These are phyloP conservation scores for Ascocoryne sarcoides DNA, from an alignment of 2,329 filamentous ascomycete genomes.

Conservation along the genomic window DNA sequence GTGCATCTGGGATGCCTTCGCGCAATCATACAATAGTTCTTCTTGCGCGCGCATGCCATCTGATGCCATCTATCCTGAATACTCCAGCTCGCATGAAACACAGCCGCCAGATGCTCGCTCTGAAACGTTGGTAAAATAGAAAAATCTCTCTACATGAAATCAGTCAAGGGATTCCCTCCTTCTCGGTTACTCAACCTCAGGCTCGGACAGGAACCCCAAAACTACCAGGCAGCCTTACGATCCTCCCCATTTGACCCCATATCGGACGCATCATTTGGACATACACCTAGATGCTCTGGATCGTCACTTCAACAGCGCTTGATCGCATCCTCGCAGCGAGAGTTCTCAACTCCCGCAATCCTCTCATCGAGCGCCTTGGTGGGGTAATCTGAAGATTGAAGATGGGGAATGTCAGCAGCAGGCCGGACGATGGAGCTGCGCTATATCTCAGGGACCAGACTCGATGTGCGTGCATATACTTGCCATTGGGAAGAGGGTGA, in stretches of 20 bases:
- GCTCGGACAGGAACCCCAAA: background rate
- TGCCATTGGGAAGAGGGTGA: background rate
- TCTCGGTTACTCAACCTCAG: no score
- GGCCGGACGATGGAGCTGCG: slow-evolving; percentile 70
- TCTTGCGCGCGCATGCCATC: no score
- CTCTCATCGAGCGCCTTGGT: slow-evolving; percentile 15
- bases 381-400: slow-evolving; percentile 37
- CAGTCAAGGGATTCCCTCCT: no score
- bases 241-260: slow-evolving; percentile 10
- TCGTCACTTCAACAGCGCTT: slow-evolving; percentile 16
- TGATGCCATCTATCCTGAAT: no score
- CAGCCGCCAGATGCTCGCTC: no score
- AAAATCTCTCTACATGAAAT: no score
- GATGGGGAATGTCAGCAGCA: slow-evolving; percentile 92
- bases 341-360: slow-evolving; percentile 5
- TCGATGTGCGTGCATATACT: slow-evolving; percentile 56
- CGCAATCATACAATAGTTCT: no score
- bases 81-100: no score
- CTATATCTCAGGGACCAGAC: slow-evolving; percentile 87
- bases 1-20: no score
- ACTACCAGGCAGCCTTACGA: slow-evolving; percentile 3
- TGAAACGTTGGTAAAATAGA: no score
- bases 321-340: slow-evolving; percentile 18
- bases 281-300: slow-evolving; percentile 24
- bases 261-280: slow-evolving; percentile 16